phyloP scores from a whole-genome alignment of 2,329 filamentous ascomycete genomes.

The Harringtonia aguacate region DNA sequence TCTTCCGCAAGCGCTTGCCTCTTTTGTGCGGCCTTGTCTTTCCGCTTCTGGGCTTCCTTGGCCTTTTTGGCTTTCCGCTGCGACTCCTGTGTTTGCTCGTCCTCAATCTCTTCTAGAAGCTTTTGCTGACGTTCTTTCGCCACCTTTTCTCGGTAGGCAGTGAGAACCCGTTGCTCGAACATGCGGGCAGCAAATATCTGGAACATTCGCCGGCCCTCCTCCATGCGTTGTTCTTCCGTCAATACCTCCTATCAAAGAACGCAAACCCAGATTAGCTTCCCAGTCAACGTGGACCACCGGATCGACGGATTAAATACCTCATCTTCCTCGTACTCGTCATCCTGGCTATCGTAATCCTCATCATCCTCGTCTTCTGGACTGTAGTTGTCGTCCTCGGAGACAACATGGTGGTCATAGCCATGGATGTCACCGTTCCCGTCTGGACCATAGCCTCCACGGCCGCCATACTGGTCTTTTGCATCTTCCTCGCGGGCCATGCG shows the following conservation, averaged over 20 bases:
- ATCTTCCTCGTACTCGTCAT: slow-evolving; percentile 67
- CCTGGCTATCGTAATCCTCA: slow-evolving; percentile 53
- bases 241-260: slow-evolving; percentile 67
- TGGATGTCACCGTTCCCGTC: slow-evolving; percentile 47
- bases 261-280: not conserved
- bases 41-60: slow-evolving; percentile 88
- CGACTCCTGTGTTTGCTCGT: slow-evolving; percentile 66
- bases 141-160: slow-evolving; percentile 96
- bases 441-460: slow-evolving; percentile 38
- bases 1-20: slow-evolving; percentile 87
- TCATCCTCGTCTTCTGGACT: slow-evolving; percentile 38
- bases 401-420: slow-evolving; percentile 57
- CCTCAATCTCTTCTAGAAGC: slow-evolving; percentile 81
- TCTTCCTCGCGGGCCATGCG: slow-evolving; percentile 96
- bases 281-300: not conserved
- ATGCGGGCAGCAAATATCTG: slow-evolving; percentile 98
- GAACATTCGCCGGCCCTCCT: slow-evolving; percentile 96
- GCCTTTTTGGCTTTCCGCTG: slow-evolving; percentile 87
- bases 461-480: slow-evolving; percentile 55
- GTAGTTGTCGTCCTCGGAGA: slow-evolving; percentile 48
- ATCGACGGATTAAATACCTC: no score
- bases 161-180: slow-evolving; percentile 96
- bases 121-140: slow-evolving; percentile 84
- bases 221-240: slow-evolving; percentile 98
- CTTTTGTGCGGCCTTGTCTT: slow-evolving; percentile 84